A percentile compares a stretch with the other conserved stretches of the same genome.
Evolutionary conservation across 2,329 filamentous ascomycete genomes (phyloP).

Genomic region (Mycogone perniciosa): DNA sequence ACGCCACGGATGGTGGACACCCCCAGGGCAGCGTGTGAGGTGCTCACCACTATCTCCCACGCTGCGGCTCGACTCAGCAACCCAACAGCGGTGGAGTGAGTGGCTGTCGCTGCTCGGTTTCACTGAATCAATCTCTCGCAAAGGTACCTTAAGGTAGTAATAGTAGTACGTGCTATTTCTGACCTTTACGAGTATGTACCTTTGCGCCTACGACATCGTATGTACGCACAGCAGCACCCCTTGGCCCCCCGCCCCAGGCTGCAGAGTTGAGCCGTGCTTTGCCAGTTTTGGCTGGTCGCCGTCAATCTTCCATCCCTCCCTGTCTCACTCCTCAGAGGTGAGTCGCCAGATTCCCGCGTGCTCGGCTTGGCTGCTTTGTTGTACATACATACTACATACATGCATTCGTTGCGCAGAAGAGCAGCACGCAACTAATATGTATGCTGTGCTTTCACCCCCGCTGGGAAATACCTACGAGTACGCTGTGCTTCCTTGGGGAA

Average conservation of each 20-base stretch:
- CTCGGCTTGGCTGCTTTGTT: not conserved
- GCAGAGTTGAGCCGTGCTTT: constrained; percentile 1
- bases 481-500: not conserved
- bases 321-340: constrained; percentile 1
- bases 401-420: not conserved
- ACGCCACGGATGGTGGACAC: constrained; percentile 6
- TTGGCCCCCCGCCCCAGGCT: not conserved
- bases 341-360: constrained; percentile 10
- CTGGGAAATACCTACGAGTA: not conserved
- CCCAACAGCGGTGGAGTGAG: too few relatives aligned
- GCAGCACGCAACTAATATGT: constrained; percentile 4
- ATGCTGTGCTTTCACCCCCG: constrained; percentile 1
- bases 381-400: not conserved
- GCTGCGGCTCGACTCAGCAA: too few relatives aligned
- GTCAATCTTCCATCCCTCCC: constrained; percentile 4
- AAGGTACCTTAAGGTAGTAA: too few relatives aligned
- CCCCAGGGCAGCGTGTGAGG: not conserved
- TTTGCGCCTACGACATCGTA: not conserved
- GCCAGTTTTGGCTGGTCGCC: constrained; percentile 9
- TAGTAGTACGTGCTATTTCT: too few relatives aligned
- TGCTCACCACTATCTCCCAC: not conserved
- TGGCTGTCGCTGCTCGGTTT: too few relatives aligned
- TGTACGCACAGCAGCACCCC: not conserved
- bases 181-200: too few relatives aligned
- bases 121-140: too few relatives aligned